Evolutionary conservation across 2,329 filamentous ascomycete species (phyloP).

Genomic region (Ophiostoma sp.): DNA sequence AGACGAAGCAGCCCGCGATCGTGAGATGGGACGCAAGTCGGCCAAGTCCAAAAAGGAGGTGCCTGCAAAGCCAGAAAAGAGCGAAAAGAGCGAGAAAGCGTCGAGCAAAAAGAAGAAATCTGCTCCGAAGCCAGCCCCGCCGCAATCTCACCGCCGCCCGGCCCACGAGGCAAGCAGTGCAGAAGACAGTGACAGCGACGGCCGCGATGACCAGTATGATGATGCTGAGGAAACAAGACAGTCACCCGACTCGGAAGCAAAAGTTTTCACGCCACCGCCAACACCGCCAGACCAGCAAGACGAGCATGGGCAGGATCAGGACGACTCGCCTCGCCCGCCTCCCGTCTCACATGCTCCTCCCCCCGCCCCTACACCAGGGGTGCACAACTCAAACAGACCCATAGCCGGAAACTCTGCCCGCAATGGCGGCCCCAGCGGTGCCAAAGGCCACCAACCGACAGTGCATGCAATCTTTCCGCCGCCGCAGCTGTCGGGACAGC

Average conservation of each 20-base stretch:
- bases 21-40: neutral
- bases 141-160: neutral
- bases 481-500: neutral
- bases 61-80: neutral
- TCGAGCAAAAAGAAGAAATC: neutral
- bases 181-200: neutral
- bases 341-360: neutral
- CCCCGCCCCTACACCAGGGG: neutral
- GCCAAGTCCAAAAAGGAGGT: neutral
- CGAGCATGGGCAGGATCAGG: neutral
- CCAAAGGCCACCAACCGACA: neutral
- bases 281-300: constrained; percentile 11
- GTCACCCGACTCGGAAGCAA: neutral
- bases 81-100: neutral
- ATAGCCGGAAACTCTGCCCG: neutral
- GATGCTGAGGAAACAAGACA: constrained; percentile 1
- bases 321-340: neutral
- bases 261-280: constrained; percentile 7
- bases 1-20: neutral
- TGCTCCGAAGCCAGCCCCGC: neutral
- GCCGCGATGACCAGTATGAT: neutral
- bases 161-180: constrained; percentile 7
- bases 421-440: neutral
- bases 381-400: neutral
- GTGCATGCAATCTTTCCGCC: constrained; percentile 7